Evolutionary conservation across 176 grass and related monocot species (phyloP).

Genomic region (Oryza brachyantha): DNA sequence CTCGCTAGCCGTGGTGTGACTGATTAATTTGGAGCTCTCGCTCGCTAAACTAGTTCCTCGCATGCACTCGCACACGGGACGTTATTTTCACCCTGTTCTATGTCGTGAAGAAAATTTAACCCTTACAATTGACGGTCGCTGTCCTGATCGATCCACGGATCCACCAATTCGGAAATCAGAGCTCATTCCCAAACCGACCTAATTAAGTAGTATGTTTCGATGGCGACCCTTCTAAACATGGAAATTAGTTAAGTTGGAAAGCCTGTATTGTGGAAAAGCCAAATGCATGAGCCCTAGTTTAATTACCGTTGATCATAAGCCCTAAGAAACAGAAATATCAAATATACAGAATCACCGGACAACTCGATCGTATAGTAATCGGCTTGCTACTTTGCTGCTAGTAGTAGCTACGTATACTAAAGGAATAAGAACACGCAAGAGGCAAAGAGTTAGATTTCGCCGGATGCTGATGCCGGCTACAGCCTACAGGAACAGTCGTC

Average conservation of each 20-base stretch:
- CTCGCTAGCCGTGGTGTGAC: too few relatives aligned
- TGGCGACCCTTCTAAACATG: constrained; percentile 57
- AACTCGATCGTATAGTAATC: not conserved
- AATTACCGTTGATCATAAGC: not conserved
- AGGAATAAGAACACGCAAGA: not conserved
- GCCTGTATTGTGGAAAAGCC: constrained; percentile 29
- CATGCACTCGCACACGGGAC: not conserved
- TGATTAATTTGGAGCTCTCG: too few relatives aligned
- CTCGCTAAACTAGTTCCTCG: not conserved
- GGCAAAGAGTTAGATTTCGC: constrained; percentile 17
- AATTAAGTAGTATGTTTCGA: constrained; percentile 48
- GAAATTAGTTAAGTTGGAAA: constrained; percentile 23
- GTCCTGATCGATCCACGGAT: too few relatives aligned
- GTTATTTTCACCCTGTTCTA: not conserved
- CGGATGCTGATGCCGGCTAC: not conserved
- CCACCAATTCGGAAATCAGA: not conserved
- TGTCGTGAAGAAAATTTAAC: not conserved
- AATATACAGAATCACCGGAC: too few relatives aligned
- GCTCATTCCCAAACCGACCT: constrained; percentile 33
- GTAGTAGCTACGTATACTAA: not conserved
- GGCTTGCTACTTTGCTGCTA: not conserved
- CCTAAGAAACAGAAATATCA: not conserved
- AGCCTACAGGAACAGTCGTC: constrained; percentile 21
- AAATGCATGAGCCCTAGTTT: constrained; percentile 8
- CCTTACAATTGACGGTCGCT: not conserved